A percentile compares a stretch with the other conserved stretches of the same genome.
Evolutionary conservation across 2,329 filamentous ascomycete species (phyloP).

Genomic region (Arthrobotrys iridis): DNA sequence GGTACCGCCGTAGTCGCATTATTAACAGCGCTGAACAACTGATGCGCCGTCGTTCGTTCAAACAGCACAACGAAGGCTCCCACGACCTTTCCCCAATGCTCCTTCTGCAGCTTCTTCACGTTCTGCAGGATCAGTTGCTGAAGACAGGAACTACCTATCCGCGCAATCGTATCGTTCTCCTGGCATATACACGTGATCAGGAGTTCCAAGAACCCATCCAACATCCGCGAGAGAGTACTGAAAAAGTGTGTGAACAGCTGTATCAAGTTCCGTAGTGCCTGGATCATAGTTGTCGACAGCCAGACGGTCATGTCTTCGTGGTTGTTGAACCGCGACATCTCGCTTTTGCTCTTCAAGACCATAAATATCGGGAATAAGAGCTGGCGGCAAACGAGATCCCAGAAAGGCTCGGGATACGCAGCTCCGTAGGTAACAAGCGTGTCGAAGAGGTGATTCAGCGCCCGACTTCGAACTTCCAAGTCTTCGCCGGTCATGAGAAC

Average conservation of each 20-base stretch:
- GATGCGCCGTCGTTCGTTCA: conserved; percentile 90
- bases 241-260: conserved; percentile 99
- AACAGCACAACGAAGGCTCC: conserved; percentile 96
- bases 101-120: conserved; percentile 84
- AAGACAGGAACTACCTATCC: conserved; percentile 97
- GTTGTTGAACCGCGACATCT: conserved; percentile 93
- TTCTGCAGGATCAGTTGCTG: conserved; percentile 97
- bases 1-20: conserved; percentile 62
- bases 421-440: conserved; percentile 88
- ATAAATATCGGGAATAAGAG: conserved; percentile 98
- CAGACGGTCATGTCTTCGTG: conserved; percentile 98
- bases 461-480: conserved; percentile 86
- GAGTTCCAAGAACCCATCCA: conserved; percentile 94
- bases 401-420: conserved; percentile 92
- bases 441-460: conserved; percentile 96
- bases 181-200: conserved; percentile 97
- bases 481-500: conserved; percentile 99
- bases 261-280: conserved; percentile 97
- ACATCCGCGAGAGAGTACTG: conserved; percentile 93
- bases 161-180: conserved; percentile 97
- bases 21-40: conserved; percentile 82
- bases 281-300: conserved; percentile 99
- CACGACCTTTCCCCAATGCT: conserved; percentile 94
- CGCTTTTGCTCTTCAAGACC: conserved; percentile 92
- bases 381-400: conserved; percentile 98